A percentile compares a stretch with the other conserved stretches of the same genome.
Evolutionary conservation across 2,329 filamentous ascomycete genomes (phyloP).

Genomic region (Colletotrichum sp.): DNA sequence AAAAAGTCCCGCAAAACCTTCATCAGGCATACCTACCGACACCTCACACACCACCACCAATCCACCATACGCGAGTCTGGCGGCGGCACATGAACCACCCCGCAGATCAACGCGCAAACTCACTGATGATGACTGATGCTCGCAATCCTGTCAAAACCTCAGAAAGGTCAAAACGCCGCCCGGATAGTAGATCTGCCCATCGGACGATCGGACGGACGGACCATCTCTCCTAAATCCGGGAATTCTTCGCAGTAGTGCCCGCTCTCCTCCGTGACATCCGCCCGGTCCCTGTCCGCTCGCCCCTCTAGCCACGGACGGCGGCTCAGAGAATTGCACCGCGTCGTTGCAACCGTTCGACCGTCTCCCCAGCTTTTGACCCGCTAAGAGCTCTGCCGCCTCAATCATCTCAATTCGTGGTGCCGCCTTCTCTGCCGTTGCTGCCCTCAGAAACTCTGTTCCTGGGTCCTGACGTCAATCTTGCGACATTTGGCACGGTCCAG

Average conservation of each 20-base stretch:
- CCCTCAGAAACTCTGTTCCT: not conserved
- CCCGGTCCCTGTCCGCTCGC: slow-evolving; percentile 7
- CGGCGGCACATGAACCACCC: not conserved
- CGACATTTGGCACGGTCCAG: not conserved
- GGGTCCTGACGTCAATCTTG: slow-evolving; percentile 11
- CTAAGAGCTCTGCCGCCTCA: not conserved
- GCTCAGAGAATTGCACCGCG: not conserved
- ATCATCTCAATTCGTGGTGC: not conserved
- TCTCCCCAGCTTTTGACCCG: not conserved
- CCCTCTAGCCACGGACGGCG: not conserved
- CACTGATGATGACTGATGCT: not conserved
- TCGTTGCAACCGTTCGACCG: not conserved
- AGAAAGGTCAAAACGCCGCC: not conserved
- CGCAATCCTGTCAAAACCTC: not conserved
- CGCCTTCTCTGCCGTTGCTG: not conserved
- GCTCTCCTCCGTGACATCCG: slow-evolving; percentile 6
- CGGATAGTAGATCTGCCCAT: not conserved
- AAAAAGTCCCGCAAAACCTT: not conserved
- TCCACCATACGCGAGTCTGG: not conserved
- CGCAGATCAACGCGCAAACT: not conserved
- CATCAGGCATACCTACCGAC: not conserved
- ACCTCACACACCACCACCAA: not conserved
- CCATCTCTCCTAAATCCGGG: not conserved
- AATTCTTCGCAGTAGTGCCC: not conserved
- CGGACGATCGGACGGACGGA: not conserved